phyloP scores from a whole-genome alignment of 106 monocot genomes.

The Acorus calamus region DNA sequence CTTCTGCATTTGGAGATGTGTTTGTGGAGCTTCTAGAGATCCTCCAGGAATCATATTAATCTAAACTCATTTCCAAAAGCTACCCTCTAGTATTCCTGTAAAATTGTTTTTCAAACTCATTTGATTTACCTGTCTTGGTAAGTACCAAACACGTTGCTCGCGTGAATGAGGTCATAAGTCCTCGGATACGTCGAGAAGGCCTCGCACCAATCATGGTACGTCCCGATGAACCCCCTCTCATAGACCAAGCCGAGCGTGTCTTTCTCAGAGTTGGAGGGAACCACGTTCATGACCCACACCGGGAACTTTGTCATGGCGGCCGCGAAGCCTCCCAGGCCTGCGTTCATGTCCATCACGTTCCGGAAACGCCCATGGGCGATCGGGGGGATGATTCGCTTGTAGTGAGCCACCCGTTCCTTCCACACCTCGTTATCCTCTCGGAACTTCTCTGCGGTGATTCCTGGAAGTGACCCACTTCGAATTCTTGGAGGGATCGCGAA shows the following conservation, averaged over 20 bases:
- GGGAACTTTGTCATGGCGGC: conserved; percentile 28
- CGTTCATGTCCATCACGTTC: too few species aligned
- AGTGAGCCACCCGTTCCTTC: conserved; percentile 25
- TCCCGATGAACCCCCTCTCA: conserved; percentile 40
- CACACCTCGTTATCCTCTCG: conserved; percentile 31
- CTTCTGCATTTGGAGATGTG: too few species aligned
- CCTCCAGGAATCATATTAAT: too few species aligned
- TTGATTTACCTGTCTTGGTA: conserved; percentile 40
- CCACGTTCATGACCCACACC: conserved; percentile 43
- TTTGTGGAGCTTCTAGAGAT: too few species aligned
- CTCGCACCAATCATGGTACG: conserved; percentile 47
- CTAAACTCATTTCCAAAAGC: too few species aligned
- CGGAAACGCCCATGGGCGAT: conserved; percentile 8
- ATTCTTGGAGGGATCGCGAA: conserved; percentile 27
- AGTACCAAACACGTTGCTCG: conserved; percentile 21
- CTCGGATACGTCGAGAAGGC: conserved; percentile 44
- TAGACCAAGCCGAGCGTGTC: conserved; percentile 31
- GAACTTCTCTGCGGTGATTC: conserved; percentile 14
- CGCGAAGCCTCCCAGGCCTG: conserved; percentile 18
- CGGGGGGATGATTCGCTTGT: conserved; percentile 19
- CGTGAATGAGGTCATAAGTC: conserved; percentile 40
- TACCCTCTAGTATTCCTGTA: too few species aligned
- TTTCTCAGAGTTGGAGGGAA: conserved; percentile 9
- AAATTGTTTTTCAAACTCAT: background rate
- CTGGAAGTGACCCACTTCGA: conserved; percentile 17